Evolutionary conservation across 129 eudicot genomes (phyloP), one percentile per base, ranked within the genome.

Genomic region (Lactuca saligna): DNA sequence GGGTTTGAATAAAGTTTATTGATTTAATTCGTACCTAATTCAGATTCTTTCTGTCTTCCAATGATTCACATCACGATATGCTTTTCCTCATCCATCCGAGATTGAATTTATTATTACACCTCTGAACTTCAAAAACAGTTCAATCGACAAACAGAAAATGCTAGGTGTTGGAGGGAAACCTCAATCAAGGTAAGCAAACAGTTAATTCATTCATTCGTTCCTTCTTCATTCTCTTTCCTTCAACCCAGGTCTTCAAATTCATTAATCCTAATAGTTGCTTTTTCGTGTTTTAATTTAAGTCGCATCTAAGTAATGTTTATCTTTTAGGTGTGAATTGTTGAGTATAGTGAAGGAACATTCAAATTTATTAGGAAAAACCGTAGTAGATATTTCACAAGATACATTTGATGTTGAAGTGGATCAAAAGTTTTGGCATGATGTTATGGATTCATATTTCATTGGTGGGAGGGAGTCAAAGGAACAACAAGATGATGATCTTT

Each of bases 271-370:
- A 70, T 25, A 25, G 29, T 25, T 25, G 2, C 29, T 25, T 25
- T 25, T 25, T 1, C 2, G 2, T 25, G 29, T 25, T 25, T 0
- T 25, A 25, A 25, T 25, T 25, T 25, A 25, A 25, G 29, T 25
- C 29, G 2, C 1, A 25, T 25, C 29, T 25, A n/a, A 17, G 29
- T 38, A 31, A 5, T 57, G 48, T 46, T 59, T 34, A 5, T 70
- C 48, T 25, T 71, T 39, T 62, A 93, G 98, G 83, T 74, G 66
- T 75, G 98, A 93, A 73, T 82, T 93, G 88, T 71, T 93, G 82
- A 81, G 86, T 82, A 85, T 89, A 84, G 97, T 93, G 75, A 89
- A 84, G 83, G 89, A 89, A 76, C 95, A 93, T 71, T 93, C 98
- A n/a, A 87, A 82, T 54, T 63, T 83, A 62, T 64, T 93, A 65